A percentile compares a stretch with the other conserved stretches of the same genome.
These are phyloP conservation scores for Hypoxylon intermedium DNA, from an alignment of 495 filamentous ascomycete genomes.

Conservation along the genomic window DNA sequence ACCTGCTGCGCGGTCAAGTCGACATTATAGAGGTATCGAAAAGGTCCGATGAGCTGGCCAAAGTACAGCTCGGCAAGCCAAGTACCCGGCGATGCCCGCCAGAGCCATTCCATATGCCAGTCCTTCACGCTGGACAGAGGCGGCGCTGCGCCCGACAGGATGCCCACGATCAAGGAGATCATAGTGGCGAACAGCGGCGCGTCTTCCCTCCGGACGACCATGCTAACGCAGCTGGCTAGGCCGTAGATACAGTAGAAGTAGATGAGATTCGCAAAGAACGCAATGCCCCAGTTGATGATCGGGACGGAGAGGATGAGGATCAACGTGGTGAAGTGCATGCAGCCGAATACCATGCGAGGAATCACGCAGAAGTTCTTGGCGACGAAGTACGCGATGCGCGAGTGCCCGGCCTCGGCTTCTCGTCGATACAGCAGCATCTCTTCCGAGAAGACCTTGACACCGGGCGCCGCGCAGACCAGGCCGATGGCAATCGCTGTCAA, in stretches of 20 bases:
- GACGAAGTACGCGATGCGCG: conserved; percentile 60
- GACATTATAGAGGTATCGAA: conserved; percentile 55
- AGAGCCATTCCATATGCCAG: conserved; percentile 65
- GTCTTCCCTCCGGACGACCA: conserved; percentile 56
- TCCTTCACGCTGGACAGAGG: conserved; percentile 52
- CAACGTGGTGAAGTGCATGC: conserved; percentile 62
- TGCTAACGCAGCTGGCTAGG: conserved; percentile 57
- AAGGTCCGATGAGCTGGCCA: conserved; percentile 53
- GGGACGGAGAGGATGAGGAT: conserved; percentile 59
- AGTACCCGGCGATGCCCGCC: conserved; percentile 58
- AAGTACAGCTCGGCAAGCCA: conserved; percentile 67
- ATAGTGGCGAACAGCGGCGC: conserved; percentile 59
- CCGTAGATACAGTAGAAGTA: conserved; percentile 68
- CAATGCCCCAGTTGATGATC: conserved; percentile 51
- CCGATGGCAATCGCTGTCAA: conserved; percentile 61
- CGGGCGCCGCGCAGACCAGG: conserved; percentile 60
- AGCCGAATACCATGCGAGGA: conserved; percentile 57
- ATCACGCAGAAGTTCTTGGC: conserved; percentile 61
- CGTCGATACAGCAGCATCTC: conserved; percentile 62
- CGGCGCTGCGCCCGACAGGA: conserved; percentile 59
- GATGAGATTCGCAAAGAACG: conserved; percentile 57
- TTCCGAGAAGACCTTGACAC: conserved; percentile 63
- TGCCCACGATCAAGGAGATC: conserved; percentile 54
- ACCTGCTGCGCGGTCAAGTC: conserved; percentile 43
- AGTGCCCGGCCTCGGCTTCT: conserved; percentile 62